Evolutionary conservation across 805 yeast genomes (phyloP).

Genomic region (Kurtzmaniella fragi): DNA sequence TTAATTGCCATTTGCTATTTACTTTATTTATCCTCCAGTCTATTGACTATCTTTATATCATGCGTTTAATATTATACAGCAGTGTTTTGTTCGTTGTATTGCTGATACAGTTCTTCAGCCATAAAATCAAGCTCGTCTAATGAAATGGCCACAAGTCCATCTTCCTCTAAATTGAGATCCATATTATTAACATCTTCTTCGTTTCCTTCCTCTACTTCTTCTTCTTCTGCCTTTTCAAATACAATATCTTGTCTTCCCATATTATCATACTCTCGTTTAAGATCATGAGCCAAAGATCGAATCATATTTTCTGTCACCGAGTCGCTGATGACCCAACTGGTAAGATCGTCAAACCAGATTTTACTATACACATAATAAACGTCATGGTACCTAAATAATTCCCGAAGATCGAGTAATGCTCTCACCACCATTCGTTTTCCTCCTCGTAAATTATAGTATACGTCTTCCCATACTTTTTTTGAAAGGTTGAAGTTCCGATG

Average conservation of each 20-base stretch:
- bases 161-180: constrained; percentile 10
- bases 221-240: constrained; percentile 44
- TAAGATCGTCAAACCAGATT: constrained; percentile 70
- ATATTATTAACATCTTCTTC: constrained; percentile 7
- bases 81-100: constrained; percentile 4
- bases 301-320: constrained; percentile 55
- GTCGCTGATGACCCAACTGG: constrained; percentile 65
- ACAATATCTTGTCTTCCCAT: constrained; percentile 44
- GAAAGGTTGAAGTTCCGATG: constrained; percentile 65
- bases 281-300: constrained; percentile 62
- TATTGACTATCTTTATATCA: neutral
- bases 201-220: constrained; percentile 10
- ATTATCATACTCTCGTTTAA: constrained; percentile 38
- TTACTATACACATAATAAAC: constrained; percentile 79
- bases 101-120: constrained; percentile 40
- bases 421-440: constrained; percentile 68
- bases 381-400: constrained; percentile 77
- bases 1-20: too few species aligned
- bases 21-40: neutral
- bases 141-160: constrained; percentile 40
- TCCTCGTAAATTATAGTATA: constrained; percentile 53
- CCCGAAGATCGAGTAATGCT: constrained; percentile 56
- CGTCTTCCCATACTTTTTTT: constrained; percentile 69
- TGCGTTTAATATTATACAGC: too few species aligned
- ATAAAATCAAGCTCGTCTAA: constrained; percentile 53